Conservation (phyloP, 768 basidiomycete species). For the Collybia nuda region DNA sequence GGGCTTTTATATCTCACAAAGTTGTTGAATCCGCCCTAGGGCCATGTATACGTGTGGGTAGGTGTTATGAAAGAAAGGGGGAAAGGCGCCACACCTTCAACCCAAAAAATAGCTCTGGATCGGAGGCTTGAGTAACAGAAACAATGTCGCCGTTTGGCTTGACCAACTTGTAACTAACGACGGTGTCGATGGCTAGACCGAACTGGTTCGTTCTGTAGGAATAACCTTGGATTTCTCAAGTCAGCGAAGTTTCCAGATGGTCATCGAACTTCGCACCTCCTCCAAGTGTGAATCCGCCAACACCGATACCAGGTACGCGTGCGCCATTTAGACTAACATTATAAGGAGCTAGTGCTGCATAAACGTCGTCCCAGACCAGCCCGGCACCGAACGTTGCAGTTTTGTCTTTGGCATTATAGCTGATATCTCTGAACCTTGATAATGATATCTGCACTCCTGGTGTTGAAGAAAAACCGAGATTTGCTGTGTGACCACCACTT, state of each 20-base stretch:
- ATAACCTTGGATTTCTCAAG: constrained; percentile 45
- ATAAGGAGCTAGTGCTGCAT: constrained; percentile 47
- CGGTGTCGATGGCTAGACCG: constrained; percentile 58
- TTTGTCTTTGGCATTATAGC: constrained; percentile 35
- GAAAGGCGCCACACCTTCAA: constrained; percentile 27
- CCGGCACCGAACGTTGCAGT: constrained; percentile 45
- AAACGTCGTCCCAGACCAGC: constrained; percentile 67
- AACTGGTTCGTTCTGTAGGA: constrained; percentile 64
- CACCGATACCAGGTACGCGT: constrained; percentile 56
- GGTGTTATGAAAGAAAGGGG: background rate
- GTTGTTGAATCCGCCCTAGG: constrained; percentile 63
- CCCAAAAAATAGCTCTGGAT: constrained; percentile 41
- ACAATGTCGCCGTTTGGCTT: constrained; percentile 49
- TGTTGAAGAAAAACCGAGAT: constrained; percentile 61
- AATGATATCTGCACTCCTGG: constrained; percentile 59
- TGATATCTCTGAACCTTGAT: constrained; percentile 45
- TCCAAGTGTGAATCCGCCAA: constrained; percentile 60
- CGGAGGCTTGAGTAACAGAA: constrained; percentile 29
- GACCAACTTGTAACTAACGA: constrained; percentile 56
- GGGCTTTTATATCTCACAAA: constrained; percentile 29
- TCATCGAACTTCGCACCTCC: constrained; percentile 46
- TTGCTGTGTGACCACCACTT: constrained; percentile 59
- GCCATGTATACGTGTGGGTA: background rate
- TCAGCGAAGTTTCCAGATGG: constrained; percentile 26
- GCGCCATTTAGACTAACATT: constrained; percentile 59